Percentiles rank a stretch among this genome's conserved stretches.
These are phyloP conservation scores for Clohesyomyces aquaticus DNA, from an alignment of 495 filamentous ascomycete genomes.

Conservation along the genomic window DNA sequence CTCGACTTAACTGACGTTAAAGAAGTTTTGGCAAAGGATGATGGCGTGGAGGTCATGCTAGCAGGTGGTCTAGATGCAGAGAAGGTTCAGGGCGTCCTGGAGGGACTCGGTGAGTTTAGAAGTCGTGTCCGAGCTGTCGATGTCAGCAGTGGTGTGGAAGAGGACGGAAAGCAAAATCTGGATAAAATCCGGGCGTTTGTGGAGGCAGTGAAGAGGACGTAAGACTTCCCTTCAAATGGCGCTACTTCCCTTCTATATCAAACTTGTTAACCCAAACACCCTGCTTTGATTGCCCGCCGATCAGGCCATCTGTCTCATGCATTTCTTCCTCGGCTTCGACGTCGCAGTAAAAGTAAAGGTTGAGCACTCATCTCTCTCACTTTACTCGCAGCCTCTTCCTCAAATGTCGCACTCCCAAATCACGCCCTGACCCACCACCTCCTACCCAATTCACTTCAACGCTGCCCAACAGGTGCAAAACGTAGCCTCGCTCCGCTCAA, in stretches of 20 bases:
- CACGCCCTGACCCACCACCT: neutral
- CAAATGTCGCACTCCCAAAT: neutral
- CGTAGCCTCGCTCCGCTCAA: neutral
- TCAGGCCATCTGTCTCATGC: too few relatives aligned
- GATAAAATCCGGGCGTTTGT: conserved; percentile 85
- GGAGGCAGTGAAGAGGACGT: conserved; percentile 27
- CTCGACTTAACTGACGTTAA: conserved; percentile 70
- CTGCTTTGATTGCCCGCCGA: neutral
- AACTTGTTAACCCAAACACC: neutral
- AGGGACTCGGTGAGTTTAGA: conserved; percentile 57
- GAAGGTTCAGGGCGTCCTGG: conserved; percentile 70
- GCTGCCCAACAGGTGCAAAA: neutral
- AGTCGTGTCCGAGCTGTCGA: conserved; percentile 79
- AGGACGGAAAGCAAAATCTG: conserved; percentile 73
- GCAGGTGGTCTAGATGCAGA: conserved; percentile 80
- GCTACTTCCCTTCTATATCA: neutral
- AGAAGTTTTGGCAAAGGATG: conserved; percentile 62
- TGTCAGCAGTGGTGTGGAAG: conserved; percentile 92
- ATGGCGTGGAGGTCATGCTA: conserved; percentile 68
- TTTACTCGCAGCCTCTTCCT: too few relatives aligned
- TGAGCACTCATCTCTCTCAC: too few relatives aligned
- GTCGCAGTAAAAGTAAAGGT: too few relatives aligned
- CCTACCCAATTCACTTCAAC: conserved; percentile 1
- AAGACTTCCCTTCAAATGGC: neutral
- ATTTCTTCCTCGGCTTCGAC: too few relatives aligned